phyloP scores from a whole-genome alignment of 352 stramenopile genomes.

The Pythium insidiosum region DNA sequence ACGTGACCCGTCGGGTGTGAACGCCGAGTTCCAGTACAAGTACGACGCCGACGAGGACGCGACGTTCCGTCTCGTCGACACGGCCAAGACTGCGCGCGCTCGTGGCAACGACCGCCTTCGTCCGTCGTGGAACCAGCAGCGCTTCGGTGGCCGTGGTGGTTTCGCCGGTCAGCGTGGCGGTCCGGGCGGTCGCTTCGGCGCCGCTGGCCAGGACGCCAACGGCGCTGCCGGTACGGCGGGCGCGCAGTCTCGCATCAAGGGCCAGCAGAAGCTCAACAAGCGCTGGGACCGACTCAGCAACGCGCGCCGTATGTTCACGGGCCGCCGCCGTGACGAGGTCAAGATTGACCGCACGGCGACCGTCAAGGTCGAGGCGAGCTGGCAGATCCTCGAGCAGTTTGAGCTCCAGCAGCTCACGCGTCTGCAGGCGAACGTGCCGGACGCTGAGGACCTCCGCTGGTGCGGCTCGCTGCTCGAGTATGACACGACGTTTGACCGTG shows the following conservation, averaged over 20 bases:
- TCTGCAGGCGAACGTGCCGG: constrained; percentile 84
- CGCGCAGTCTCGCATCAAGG: constrained; percentile 71
- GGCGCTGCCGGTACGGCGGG: constrained; percentile 24
- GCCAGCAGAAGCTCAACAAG: constrained; percentile 85
- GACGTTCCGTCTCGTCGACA: constrained; percentile 93
- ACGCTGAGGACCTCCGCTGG: constrained; percentile 89
- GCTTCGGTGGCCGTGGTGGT: constrained; percentile 52
- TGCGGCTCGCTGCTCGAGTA: constrained; percentile 93
- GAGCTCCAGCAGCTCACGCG: constrained; percentile 95
- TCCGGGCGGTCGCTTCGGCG: constrained; percentile 23
- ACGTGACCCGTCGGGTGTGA: constrained; percentile 78
- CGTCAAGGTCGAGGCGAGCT: constrained; percentile 89
- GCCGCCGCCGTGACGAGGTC: constrained; percentile 58
- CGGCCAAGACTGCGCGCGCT: constrained; percentile 76
- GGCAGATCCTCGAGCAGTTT: constrained; percentile 94
- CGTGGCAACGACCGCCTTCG: constrained; percentile 74
- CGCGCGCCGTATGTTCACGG: constrained; percentile 55
- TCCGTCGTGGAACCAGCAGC: constrained; percentile 83
- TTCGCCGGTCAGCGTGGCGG: no score
- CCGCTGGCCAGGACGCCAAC: constrained; percentile 34
- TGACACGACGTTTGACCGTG: constrained; percentile 92
- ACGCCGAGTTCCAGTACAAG: constrained; percentile 93
- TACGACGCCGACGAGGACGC: constrained; percentile 87
- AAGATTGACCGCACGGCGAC: constrained; percentile 81
- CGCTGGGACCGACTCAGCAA: constrained; percentile 74